Percentiles rank a stretch among this genome's conserved stretches.
phyloP scores from a whole-genome alignment of 2,329 filamentous ascomycete species.

The Annulohypoxylon truncatum region DNA sequence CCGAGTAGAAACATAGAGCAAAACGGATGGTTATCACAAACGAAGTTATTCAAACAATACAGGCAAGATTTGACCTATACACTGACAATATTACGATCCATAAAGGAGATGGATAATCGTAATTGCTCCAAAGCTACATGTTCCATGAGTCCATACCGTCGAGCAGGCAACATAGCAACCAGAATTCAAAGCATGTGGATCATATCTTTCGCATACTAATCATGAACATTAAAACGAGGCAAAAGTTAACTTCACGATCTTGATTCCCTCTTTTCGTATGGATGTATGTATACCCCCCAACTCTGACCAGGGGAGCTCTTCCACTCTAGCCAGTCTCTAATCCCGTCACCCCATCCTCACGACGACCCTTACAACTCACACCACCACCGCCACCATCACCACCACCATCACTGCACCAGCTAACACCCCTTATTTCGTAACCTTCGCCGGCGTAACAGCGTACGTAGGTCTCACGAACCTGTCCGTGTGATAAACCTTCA shows the following conservation, averaged over 20 bases:
- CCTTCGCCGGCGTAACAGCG: slow-evolving; percentile 74
- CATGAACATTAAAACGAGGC: background rate
- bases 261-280: slow-evolving; percentile 1
- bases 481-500: slow-evolving; percentile 87
- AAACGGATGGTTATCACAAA: too few relatives aligned
- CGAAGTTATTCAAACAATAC: too few relatives aligned
- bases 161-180: too few relatives aligned
- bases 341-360: background rate
- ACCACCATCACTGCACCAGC: too few relatives aligned
- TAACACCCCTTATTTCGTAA: slow-evolving; percentile 67
- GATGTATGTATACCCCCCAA: slow-evolving; percentile 12
- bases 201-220: background rate
- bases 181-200: too few relatives aligned
- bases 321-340: slow-evolving; percentile 21
- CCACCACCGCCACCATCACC: background rate
- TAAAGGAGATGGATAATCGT: too few relatives aligned
- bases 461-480: slow-evolving; percentile 87
- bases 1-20: too few relatives aligned
- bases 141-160: too few relatives aligned
- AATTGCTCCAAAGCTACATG: too few relatives aligned
- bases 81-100: too few relatives aligned
- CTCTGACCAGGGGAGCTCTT: slow-evolving; percentile 33
- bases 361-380: background rate
- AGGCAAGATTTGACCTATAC: too few relatives aligned
- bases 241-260: background rate